Evolutionary conservation across 371 early-diverging fungal species (phyloP).

Genomic region (Mucor irregularis): DNA sequence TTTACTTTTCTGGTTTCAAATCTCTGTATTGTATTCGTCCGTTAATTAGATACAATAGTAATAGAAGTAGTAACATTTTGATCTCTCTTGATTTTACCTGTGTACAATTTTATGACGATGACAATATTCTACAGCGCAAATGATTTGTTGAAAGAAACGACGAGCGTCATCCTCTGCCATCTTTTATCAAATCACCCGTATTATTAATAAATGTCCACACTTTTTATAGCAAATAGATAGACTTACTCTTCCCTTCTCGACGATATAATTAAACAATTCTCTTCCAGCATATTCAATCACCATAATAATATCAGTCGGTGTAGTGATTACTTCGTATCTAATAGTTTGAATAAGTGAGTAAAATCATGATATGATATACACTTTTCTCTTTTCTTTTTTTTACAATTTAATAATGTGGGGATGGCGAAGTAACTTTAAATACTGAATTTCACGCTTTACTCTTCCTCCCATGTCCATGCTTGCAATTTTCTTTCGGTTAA

Average conservation of each 20-base stretch:
- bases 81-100: constrained; percentile 55
- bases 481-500: constrained; percentile 87
- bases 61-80: constrained; percentile 15
- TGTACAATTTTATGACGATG: constrained; percentile 98
- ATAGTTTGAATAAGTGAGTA: background rate
- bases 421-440: constrained; percentile 92
- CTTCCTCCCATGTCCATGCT: constrained; percentile 93
- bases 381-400: too few relatives aligned
- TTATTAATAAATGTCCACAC: background rate
- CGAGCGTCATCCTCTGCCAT: constrained; percentile 91
- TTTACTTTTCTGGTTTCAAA: constrained; percentile 80
- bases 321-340: constrained; percentile 96
- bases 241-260: constrained; percentile 85
- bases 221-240: background rate
- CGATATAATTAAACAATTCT: constrained; percentile 96
- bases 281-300: constrained; percentile 97
- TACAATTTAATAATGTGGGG: constrained; percentile 98
- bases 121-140: constrained; percentile 98
- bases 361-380: background rate
- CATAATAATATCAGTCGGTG: constrained; percentile 95
- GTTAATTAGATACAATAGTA: too few relatives aligned
- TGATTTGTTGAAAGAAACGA: constrained; percentile 96
- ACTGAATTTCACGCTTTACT: constrained; percentile 96
- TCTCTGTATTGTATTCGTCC: too few relatives aligned
- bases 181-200: constrained; percentile 11